These are phyloP conservation scores for Nidula niveotomentosa DNA, from an alignment of 1,284 basidiomycete genomes.

Conservation along the genomic window DNA sequence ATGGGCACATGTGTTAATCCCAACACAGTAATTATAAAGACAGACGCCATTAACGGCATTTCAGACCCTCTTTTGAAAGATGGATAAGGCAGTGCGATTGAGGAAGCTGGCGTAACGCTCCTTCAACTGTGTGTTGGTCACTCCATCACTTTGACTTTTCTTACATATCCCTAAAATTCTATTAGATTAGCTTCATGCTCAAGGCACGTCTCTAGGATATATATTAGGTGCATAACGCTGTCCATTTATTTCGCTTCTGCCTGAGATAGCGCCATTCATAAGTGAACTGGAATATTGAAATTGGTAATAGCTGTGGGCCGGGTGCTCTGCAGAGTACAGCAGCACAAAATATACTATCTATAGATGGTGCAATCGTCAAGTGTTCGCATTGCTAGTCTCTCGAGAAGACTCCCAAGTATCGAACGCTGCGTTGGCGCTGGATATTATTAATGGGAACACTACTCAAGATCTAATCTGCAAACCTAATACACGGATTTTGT, in stretches of 20 bases:
- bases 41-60: slow-evolving; percentile 29
- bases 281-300: slow-evolving; percentile 37
- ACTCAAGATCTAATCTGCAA: not conserved
- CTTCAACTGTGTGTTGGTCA: slow-evolving; percentile 26
- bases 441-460: slow-evolving; percentile 35
- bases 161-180: slow-evolving; percentile 10
- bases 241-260: not conserved
- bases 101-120: slow-evolving; percentile 33
- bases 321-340: no score
- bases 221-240: slow-evolving; percentile 21
- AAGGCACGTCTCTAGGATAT: slow-evolving; percentile 28
- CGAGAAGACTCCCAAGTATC: slow-evolving; percentile 33
- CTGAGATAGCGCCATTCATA: not conserved
- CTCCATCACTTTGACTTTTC: not conserved
- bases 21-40: slow-evolving; percentile 30
- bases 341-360: not conserved
- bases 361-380: slow-evolving; percentile 34
- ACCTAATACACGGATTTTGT: no score
- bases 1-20: slow-evolving; percentile 38
- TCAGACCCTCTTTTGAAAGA: slow-evolving; percentile 23
- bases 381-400: slow-evolving; percentile 34
- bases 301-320: slow-evolving; percentile 15
- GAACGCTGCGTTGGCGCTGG: slow-evolving; percentile 27
- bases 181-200: slow-evolving; percentile 29
- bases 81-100: slow-evolving; percentile 24